Base-by-base conservation (phyloP, 345 rosid genomes). In the Turritis glabra region DNA sequence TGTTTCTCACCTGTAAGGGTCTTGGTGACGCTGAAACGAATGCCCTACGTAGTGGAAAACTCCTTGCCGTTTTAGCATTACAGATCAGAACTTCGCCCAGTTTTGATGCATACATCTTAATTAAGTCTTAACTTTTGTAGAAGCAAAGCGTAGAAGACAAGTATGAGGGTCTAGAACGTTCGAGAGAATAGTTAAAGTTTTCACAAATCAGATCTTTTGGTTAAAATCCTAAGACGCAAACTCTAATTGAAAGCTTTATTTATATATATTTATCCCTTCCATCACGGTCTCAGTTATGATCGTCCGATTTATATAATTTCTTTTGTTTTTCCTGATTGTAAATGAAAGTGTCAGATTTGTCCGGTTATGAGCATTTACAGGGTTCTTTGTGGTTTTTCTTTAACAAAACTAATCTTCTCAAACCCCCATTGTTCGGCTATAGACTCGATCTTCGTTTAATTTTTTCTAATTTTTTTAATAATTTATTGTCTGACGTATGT, bases 1-100 rank as follows among this genome's bases (percentile, higher is more conserved):
- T 54, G 66, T 2, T 17, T 54, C 62, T 72, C 67, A 72, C 81
- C 69, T 52, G 74, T 66, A 78, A 72, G 46, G 81, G 81, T 18
- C 78, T 72, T 59, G 80, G 76, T 69, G 81, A 22, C 9, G 81
- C 74, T 50, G 81, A 65, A 60, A 78, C 78, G 21, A 78, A 72
- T 32, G 78, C 44, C 53, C 70, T 72, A 8, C 13, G 23, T 14
- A 37, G 55, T 26, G 51, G 35, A 51, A 67, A 18, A 78, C 69
- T 41, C 43, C 77, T 66, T 72, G 61, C 69, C 41, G 69, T 30
- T 72, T 72, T 72, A 25, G 73, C 58, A 40, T 44, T 66, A 15
- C 21, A 30, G 21, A 77, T 65, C 47, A 77, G 5, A 50, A 77
- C 64, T 40, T 72, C 38, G 1, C 73, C 69, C 43, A 78, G 52